Conservation (phyloP, 2,329 filamentous ascomycete species). For the Calonectria pseudoreteaudii region DNA sequence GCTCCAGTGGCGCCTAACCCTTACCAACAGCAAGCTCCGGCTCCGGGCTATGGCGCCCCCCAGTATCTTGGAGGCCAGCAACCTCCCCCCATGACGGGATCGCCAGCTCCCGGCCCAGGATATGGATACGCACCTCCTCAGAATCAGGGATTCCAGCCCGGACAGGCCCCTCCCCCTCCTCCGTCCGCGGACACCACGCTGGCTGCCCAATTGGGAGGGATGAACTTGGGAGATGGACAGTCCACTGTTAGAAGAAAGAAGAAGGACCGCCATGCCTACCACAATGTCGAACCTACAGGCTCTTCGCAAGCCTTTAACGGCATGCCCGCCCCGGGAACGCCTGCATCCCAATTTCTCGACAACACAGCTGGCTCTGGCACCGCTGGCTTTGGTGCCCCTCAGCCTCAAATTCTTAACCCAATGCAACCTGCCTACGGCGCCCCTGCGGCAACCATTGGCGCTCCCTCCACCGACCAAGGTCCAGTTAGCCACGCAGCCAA, state of each 20-base stretch:
- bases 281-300: slow-evolving; percentile 80
- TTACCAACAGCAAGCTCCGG: slow-evolving; percentile 59
- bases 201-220: slow-evolving; percentile 80
- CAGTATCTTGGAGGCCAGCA: slow-evolving; percentile 54
- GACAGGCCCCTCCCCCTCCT: slow-evolving; percentile 44
- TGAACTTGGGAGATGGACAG: slow-evolving; percentile 71
- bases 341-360: slow-evolving; percentile 56
- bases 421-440: slow-evolving; percentile 61
- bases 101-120: slow-evolving; percentile 40
- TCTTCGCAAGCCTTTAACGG: slow-evolving; percentile 78
- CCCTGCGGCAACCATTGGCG: slow-evolving; percentile 27
- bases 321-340: slow-evolving; percentile 68
- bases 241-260: slow-evolving; percentile 78
- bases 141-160: slow-evolving; percentile 38
- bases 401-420: slow-evolving; percentile 51
- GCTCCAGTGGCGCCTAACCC: slow-evolving; percentile 65
- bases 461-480: slow-evolving; percentile 40
- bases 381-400: slow-evolving; percentile 53
- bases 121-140: slow-evolving; percentile 46
- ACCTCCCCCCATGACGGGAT: slow-evolving; percentile 38
- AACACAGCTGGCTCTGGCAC: slow-evolving; percentile 39
- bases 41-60: slow-evolving; percentile 51
- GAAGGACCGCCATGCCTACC: slow-evolving; percentile 95
- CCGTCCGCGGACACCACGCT: slow-evolving; percentile 62
- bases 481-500: slow-evolving; percentile 47